Evolutionary conservation across 2,329 filamentous ascomycete species (phyloP).

Genomic region (Ophiobolus disseminans): DNA sequence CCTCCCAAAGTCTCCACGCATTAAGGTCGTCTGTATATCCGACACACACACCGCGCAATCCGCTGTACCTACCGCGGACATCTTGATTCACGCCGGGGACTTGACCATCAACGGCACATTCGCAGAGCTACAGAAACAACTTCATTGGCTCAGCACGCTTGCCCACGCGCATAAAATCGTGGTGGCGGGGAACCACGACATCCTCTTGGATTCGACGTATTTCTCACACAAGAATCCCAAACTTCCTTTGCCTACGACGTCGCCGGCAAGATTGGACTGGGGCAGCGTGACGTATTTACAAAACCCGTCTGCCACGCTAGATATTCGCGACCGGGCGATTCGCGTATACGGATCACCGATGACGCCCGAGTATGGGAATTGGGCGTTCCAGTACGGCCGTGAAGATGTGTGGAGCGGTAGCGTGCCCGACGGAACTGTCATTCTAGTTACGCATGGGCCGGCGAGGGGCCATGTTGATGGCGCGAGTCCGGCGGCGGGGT

Average conservation of each 20-base stretch:
- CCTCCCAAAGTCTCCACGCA: constrained; percentile 45
- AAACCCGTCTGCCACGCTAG: constrained; percentile 65
- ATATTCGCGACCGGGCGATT: constrained; percentile 55
- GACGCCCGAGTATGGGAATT: constrained; percentile 74
- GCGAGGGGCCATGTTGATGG: constrained; percentile 72
- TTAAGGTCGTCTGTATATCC: constrained; percentile 83
- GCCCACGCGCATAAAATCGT: constrained; percentile 80
- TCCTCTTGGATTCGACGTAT: constrained; percentile 12
- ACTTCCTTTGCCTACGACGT: too few species aligned
- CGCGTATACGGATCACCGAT: constrained; percentile 79
- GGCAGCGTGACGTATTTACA: constrained; percentile 75
- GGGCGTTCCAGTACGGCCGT: constrained; percentile 77
- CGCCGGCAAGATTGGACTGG: constrained; percentile 66
- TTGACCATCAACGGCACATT: constrained; percentile 74
- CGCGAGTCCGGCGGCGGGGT: constrained; percentile 61
- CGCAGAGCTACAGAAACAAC: constrained; percentile 73
- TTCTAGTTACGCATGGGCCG: constrained; percentile 82
- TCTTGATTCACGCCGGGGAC: constrained; percentile 88
- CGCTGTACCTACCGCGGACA: constrained; percentile 73
- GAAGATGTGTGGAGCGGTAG: constrained; percentile 70
- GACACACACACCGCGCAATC: constrained; percentile 72
- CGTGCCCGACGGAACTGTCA: constrained; percentile 72
- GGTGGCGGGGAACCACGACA: constrained; percentile 84
- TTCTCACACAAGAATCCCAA: constrained; percentile 25
- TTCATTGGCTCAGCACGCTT: constrained; percentile 77